Evolutionary conservation across 164 flowering plant species (phyloP), one percentile per base, ranked within the genome.

Genomic region (Annona squamosa): DNA sequence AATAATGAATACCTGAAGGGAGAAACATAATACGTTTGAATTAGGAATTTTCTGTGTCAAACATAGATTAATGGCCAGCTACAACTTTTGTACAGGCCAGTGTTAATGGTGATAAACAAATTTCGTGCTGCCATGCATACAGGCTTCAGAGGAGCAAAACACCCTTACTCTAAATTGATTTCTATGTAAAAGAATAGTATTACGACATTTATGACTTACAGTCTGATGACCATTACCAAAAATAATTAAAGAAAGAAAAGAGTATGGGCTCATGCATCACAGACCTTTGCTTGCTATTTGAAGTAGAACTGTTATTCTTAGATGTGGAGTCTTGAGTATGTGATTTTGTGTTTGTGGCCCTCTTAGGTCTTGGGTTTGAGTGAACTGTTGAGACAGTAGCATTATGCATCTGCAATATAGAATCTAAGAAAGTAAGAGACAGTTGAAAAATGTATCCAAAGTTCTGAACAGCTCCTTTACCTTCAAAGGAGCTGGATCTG

Each of bases 281-380:
- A 41, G 78, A 92, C 99, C 96, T 76, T 63, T 68, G 75, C 61
- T 84, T 90, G 88, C 74, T 87, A 80, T 76, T 85, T 71, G 92
- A 84, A 68, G 90, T 72, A 66, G 94, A 84, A 65, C 83, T 84
- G 80, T 73, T 81, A 79, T 73, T 86, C 77, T 73, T 91, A 52
- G 84, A 59, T 48, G 59, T 73, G 1, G 75, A 67, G 63, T 84
- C 65, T 10, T 46, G 16, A 43, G 63, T 18, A 37, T 41, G 64
- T 67, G 46, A 52, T 52, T 52, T 52, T 66, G 71, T 71, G 44
- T 48, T 63, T 37, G 12, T 44, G 56, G 85, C 63, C 79, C 85
- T 95, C 77, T 87, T 93, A 69, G 87, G 82, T 78, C 83, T 91
- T 75, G 82, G 77, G 79, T 67, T 84, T 46, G 82, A 70, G 41